Conservation (phyloP, 345 rosid species). For the Salix udensis region DNA sequence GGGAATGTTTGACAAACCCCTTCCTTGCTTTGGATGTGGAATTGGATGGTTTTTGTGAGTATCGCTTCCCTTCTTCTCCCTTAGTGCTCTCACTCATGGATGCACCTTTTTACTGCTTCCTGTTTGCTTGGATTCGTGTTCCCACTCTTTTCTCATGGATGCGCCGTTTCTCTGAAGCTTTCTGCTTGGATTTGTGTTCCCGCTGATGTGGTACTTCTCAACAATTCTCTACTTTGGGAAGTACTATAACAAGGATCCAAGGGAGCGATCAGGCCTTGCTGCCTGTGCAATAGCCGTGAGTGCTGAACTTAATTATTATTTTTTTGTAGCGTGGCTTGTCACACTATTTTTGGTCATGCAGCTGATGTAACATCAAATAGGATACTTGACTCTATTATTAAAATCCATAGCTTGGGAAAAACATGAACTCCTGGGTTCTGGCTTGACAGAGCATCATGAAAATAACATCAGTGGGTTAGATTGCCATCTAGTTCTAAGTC, state of each 20-base stretch:
- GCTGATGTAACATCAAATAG: background rate
- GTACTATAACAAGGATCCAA: conserved; percentile 87
- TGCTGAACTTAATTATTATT: conserved; percentile 2
- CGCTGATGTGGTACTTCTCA: conserved; percentile 74
- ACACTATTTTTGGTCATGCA: background rate
- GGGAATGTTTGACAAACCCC: conserved; percentile 75
- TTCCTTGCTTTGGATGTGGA: conserved; percentile 94
- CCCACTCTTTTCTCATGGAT: background rate
- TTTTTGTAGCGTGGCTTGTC: background rate
- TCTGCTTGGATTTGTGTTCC: conserved; percentile 76
- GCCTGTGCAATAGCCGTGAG: conserved; percentile 94
- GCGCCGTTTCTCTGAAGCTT: conserved; percentile 39
- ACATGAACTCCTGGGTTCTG: background rate
- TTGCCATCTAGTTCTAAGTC: too few species aligned
- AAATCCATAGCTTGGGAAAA: background rate
- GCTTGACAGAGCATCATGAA: background rate
- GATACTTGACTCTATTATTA: background rate
- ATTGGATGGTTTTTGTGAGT: conserved; percentile 94
- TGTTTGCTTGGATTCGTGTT: conserved; percentile 4
- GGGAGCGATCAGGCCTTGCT: conserved; percentile 92
- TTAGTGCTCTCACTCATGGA: background rate
- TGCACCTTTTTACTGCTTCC: background rate
- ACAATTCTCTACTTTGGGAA: conserved; percentile 69
- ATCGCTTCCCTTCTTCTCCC: background rate
- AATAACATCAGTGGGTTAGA: background rate